Conservation (phyloP, 176 grass and related monocot genomes). For the Carex parvula region DNA sequence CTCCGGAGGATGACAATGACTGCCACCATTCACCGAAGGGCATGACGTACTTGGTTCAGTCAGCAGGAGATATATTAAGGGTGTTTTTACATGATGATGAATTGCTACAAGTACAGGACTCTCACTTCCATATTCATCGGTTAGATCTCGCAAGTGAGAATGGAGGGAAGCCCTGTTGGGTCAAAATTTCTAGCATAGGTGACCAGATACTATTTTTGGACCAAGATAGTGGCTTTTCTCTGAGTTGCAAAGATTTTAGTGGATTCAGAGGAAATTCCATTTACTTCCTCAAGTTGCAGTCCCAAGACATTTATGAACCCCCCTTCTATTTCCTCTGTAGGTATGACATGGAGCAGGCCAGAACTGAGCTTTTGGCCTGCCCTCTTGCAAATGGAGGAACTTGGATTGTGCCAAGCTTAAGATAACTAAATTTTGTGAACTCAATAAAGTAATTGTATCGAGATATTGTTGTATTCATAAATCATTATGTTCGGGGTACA, state of each 20-base stretch:
- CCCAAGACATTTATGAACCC: background rate
- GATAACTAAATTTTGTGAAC: slow-evolving; percentile 4
- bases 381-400: slow-evolving; percentile 22
- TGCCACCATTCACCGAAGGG: background rate
- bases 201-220: slow-evolving; percentile 27
- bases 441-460: background rate
- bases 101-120: background rate
- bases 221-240: slow-evolving; percentile 7
- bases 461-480: background rate
- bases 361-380: slow-evolving; percentile 3
- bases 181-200: slow-evolving; percentile 15
- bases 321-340: slow-evolving; percentile 8
- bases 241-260: slow-evolving; percentile 1
- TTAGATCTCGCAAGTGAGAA: background rate
- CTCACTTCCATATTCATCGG: slow-evolving; percentile 16
- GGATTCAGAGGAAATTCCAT: slow-evolving; percentile 4
- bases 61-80: slow-evolving; percentile 3
- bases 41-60: background rate
- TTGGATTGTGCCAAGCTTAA: slow-evolving; percentile 26
- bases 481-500: background rate
- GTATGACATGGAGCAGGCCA: slow-evolving; percentile 17
- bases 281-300: slow-evolving; percentile 5
- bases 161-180: slow-evolving; percentile 3
- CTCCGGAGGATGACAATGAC: background rate
- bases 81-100: slow-evolving; percentile 13